phyloP scores from a whole-genome alignment of 768 basidiomycete genomes.

The Trametes cubensis region DNA sequence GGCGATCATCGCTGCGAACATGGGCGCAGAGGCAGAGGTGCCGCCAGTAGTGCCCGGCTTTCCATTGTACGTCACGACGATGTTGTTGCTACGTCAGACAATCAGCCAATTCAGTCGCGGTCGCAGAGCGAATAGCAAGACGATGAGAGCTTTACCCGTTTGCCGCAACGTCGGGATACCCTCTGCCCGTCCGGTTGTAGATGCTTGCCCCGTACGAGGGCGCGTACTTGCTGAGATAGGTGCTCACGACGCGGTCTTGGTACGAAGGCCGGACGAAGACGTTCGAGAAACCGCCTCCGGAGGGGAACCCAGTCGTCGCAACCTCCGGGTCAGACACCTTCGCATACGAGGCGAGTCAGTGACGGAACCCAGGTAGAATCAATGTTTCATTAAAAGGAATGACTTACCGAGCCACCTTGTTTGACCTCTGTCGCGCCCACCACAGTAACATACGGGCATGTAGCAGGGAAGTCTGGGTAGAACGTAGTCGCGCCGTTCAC shows the following conservation, averaged over 20 bases:
- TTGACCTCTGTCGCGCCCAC: constrained; percentile 42
- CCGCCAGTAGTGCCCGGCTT: too few species aligned
- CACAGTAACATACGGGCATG: constrained; percentile 44
- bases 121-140: background rate
- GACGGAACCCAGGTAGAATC: too few species aligned
- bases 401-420: constrained; percentile 29
- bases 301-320: constrained; percentile 36
- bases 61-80: too few species aligned
- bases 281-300: constrained; percentile 45
- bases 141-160: constrained; percentile 49
- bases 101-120: too few species aligned
- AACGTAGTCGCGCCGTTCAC: constrained; percentile 21
- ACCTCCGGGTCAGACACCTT: constrained; percentile 36
- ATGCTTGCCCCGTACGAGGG: constrained; percentile 36
- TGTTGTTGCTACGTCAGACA: too few species aligned
- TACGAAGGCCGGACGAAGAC: constrained; percentile 40
- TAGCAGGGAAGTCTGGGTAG: constrained; percentile 32
- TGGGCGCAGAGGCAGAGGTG: too few species aligned
- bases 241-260: constrained; percentile 35
- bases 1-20: too few species aligned
- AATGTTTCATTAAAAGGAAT: too few species aligned
- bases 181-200: constrained; percentile 40
- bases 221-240: constrained; percentile 31
- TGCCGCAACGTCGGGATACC: constrained; percentile 37
- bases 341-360: background rate